Conservation (phyloP, 192 early-diverging fungal genomes). For the Chytriomyces confervae region DNA sequence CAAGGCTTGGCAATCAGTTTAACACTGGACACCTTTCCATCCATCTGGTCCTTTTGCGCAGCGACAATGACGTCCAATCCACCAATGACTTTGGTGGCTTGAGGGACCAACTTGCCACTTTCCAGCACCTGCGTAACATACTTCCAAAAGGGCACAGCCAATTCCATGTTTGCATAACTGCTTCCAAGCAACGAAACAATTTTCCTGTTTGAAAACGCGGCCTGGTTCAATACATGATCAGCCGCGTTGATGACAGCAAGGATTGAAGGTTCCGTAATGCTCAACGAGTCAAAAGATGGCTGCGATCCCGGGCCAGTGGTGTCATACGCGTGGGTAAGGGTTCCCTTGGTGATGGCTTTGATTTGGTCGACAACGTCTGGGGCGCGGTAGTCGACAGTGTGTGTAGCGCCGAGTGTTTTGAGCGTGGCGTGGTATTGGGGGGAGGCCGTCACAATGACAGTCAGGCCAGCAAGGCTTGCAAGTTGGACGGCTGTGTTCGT, state of each 20-base stretch:
- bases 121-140: not conserved
- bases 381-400: conserved; percentile 29
- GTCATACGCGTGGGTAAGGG: conserved; percentile 3
- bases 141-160: not conserved
- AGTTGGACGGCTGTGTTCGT: conserved; percentile 22
- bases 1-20: conserved; percentile 27
- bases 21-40: conserved; percentile 16
- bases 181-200: not conserved
- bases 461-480: conserved; percentile 18
- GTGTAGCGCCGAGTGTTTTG: conserved; percentile 26
- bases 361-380: conserved; percentile 30
- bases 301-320: conserved; percentile 2
- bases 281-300: not conserved
- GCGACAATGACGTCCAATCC: conserved; percentile 29
- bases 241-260: conserved; percentile 14
- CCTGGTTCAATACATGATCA: not conserved
- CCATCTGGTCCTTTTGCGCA: conserved; percentile 22
- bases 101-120: conserved; percentile 10
- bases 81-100: conserved; percentile 14
- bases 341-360: not conserved
- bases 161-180: not conserved
- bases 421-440: conserved; percentile 19
- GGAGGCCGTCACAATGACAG: conserved; percentile 28
- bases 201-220: not conserved
- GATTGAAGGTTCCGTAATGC: not conserved